Base-by-base conservation (phyloP, 768 basidiomycete species). In the Suillus spraguei region DNA sequence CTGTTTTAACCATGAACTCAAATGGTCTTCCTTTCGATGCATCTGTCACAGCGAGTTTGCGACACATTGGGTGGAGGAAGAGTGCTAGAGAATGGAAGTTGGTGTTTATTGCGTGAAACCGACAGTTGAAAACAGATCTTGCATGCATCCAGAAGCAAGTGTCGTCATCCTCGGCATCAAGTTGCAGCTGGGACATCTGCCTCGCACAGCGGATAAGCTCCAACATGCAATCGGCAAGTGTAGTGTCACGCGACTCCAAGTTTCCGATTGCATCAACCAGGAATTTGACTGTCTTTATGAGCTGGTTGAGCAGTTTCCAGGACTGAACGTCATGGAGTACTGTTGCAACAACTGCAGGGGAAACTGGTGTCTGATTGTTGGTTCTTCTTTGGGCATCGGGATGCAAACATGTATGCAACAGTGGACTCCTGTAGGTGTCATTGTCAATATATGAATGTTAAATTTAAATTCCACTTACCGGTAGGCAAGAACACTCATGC, bases 261-360 rank as follows among this genome's bases (percentile, higher is more conserved):
- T 73, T 73, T 3, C 73, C 72, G 49, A 74, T 73, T 8, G 71
- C 69, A 61, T 76, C 71, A 14, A 74, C 70, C 39, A 76, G n/a
- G 11, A 71, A 72, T 62, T 73, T 74, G 1, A 46, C 11, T 1
- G 46, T 46, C 4, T 22, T 22, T 4, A 46, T n/a, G 13, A 46
- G 10, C 11, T 46, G 46, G 0, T 46, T 11, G 4, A 46, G n/a
- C 1, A 5, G n/a, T 11, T 5, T 46, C 46, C n/a, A 46, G 46
- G 1, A 46, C 5, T 2, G n/a, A 22, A 5, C 17, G 5, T 46
- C n/a, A 5, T 4, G 0, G 4, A 44, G 44, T 1, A 44, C 4
- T n/a, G 4, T 44, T n/a, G 2, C 9, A 10, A 44, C 5, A 11
- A 44, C 44, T 4, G 3, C n/a, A 4, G 2, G n/a, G 8, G 44